phyloP scores from a whole-genome alignment of 305 asterid species.

The Solanum hybrid region DNA sequence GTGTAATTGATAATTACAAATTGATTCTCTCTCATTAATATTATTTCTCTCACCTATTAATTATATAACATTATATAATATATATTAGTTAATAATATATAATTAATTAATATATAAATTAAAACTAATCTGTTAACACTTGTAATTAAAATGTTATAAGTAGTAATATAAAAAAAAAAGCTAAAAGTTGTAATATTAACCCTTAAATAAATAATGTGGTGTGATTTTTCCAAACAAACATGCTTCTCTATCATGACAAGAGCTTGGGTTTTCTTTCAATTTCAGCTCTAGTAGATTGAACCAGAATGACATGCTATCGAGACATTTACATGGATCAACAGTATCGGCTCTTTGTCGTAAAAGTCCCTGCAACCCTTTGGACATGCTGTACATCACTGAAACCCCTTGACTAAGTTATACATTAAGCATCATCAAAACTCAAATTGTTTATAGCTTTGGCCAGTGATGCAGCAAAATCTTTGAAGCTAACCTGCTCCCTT shows the following conservation, averaged over 20 bases:
- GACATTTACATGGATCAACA: neutral
- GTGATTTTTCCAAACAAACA: neutral
- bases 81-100: too few relatives aligned
- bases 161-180: neutral
- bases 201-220: neutral
- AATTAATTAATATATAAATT: too few relatives aligned
- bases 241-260: neutral
- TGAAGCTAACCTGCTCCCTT: constrained; percentile 3
- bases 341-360: neutral
- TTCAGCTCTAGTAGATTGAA: neutral
- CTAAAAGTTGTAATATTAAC: neutral
- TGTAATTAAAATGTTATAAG: neutral
- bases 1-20: neutral
- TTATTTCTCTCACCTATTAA: neutral
- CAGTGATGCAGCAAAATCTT: neutral
- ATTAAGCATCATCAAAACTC: neutral
- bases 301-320: neutral
- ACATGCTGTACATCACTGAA: neutral
- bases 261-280: neutral
- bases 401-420: neutral
- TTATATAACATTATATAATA: too few relatives aligned
- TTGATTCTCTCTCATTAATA: neutral
- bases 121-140: neutral
- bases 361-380: neutral
- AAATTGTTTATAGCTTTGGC: neutral